A percentile compares a stretch with the other conserved stretches of the same genome.
These are phyloP conservation scores for Phytopythium delawarense DNA, from an alignment of 352 stramenopile species.

Conservation along the genomic window DNA sequence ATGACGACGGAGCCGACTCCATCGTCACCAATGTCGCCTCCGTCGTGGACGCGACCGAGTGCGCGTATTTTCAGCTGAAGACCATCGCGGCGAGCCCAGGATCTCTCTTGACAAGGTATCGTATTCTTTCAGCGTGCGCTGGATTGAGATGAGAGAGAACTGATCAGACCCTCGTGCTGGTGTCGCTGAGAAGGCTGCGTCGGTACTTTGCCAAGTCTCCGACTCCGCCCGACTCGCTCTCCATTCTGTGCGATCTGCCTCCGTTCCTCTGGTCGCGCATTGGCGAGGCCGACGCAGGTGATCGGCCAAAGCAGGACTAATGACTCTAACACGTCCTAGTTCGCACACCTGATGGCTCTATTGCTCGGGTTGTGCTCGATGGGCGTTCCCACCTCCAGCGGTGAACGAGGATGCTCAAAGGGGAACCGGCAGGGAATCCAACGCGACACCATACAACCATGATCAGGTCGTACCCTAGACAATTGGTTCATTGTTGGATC, in stretches of 20 bases:
- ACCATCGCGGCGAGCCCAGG: constrained; percentile 16
- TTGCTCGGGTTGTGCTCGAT: no score
- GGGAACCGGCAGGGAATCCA: no score
- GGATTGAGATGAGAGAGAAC: no score
- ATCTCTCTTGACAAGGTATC: constrained; percentile 27
- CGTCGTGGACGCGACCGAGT: background rate
- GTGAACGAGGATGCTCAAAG: no score
- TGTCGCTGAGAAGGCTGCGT: background rate
- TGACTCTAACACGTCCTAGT: no score
- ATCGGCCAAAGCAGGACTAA: background rate
- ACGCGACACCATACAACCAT: no score
- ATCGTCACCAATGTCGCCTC: background rate
- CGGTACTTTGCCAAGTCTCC: background rate
- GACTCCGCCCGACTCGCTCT: background rate
- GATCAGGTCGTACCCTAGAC: no score
- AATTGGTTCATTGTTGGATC: no score
- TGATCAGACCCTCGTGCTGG: no score
- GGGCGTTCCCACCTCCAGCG: no score
- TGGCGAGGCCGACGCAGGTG: background rate
- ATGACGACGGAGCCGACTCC: background rate
- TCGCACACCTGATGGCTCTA: no score
- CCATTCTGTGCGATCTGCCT: background rate
- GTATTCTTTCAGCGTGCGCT: no score
- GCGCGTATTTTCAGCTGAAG: constrained; percentile 19
- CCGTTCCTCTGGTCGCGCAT: background rate